Conservation (phyloP, 2,329 filamentous ascomycete genomes). For the Raffaelea arxii region DNA sequence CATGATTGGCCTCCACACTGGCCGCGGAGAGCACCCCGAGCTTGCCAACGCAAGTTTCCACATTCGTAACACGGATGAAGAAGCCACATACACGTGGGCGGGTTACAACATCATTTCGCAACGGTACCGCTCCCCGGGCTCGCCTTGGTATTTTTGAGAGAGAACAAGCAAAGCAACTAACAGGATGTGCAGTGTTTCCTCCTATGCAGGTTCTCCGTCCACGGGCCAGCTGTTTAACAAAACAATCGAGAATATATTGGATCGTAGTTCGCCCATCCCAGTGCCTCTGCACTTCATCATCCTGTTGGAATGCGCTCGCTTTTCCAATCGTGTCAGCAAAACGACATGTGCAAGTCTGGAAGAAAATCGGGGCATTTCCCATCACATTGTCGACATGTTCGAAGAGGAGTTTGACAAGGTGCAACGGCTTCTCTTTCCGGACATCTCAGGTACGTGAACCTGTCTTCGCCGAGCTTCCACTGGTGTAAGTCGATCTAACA, state of each 20-base stretch:
- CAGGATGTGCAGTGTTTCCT: slow-evolving; percentile 21
- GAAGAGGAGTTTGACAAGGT: slow-evolving; percentile 44
- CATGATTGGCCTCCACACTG: slow-evolving; percentile 41
- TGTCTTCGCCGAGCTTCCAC: no score
- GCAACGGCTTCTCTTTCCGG: slow-evolving; percentile 32
- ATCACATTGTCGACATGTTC: slow-evolving; percentile 35
- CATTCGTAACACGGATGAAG: slow-evolving; percentile 36
- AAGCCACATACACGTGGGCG: slow-evolving; percentile 43
- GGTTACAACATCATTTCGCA: slow-evolving; percentile 43
- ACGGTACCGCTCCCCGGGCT: no score
- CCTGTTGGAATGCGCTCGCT: slow-evolving; percentile 40
- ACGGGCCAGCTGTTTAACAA: slow-evolving; percentile 36
- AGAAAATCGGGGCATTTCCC: slow-evolving; percentile 34
- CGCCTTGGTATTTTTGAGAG: slow-evolving; percentile 1
- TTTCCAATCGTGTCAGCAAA: slow-evolving; percentile 37
- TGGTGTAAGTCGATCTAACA: no score
- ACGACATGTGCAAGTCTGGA: slow-evolving; percentile 38
- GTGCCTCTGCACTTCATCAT: slow-evolving; percentile 34
- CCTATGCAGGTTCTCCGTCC: slow-evolving; percentile 34
- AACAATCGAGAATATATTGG: slow-evolving; percentile 35
- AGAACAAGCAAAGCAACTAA: not conserved
- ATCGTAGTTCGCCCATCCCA: slow-evolving; percentile 25
- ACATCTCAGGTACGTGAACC: slow-evolving; percentile 31
- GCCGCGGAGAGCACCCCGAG: slow-evolving; percentile 38
- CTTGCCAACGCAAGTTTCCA: slow-evolving; percentile 34